These are phyloP conservation scores for Groenewaldozyma sp. DNA, from an alignment of 1,139 yeast species.

Conservation along the genomic window DNA sequence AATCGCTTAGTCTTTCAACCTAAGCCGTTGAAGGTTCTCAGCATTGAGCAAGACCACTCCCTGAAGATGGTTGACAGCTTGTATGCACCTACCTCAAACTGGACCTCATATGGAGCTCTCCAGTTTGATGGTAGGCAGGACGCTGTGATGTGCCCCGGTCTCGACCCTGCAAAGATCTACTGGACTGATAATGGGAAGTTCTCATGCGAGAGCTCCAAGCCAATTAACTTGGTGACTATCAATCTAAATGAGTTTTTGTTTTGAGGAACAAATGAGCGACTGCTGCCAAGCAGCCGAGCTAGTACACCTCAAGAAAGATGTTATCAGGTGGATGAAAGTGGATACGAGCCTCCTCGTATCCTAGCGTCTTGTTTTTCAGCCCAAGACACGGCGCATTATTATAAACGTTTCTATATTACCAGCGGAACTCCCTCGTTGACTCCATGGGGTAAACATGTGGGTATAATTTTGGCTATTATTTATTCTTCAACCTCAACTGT, in stretches of 20 bases:
- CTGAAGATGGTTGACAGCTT: slow-evolving; percentile 11
- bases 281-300: neutral
- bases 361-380: slow-evolving; percentile 1
- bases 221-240: slow-evolving; percentile 8
- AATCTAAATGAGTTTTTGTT: slow-evolving; percentile 2
- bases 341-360: slow-evolving; percentile 8
- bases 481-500: slow-evolving; percentile 62
- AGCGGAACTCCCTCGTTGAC: no score
- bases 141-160: slow-evolving; percentile 13
- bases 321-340: neutral
- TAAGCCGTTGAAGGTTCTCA: slow-evolving; percentile 20
- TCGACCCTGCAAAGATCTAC: slow-evolving; percentile 10
- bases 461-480: slow-evolving; percentile 28
- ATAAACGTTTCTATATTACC: no score
- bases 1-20: slow-evolving; percentile 22
- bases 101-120: slow-evolving; percentile 10
- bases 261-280: neutral
- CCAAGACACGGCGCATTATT: slow-evolving; percentile 5
- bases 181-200: slow-evolving; percentile 11
- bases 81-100: slow-evolving; percentile 17
- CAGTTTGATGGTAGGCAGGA: slow-evolving; percentile 7
- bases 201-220: slow-evolving; percentile 9
- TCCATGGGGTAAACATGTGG: no score
- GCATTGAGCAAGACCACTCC: slow-evolving; percentile 15
- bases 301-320: neutral